These are phyloP conservation scores for Zygosaccharomyces pseudobailii DNA, from an alignment of 1,139 yeast genomes.

Conservation along the genomic window DNA sequence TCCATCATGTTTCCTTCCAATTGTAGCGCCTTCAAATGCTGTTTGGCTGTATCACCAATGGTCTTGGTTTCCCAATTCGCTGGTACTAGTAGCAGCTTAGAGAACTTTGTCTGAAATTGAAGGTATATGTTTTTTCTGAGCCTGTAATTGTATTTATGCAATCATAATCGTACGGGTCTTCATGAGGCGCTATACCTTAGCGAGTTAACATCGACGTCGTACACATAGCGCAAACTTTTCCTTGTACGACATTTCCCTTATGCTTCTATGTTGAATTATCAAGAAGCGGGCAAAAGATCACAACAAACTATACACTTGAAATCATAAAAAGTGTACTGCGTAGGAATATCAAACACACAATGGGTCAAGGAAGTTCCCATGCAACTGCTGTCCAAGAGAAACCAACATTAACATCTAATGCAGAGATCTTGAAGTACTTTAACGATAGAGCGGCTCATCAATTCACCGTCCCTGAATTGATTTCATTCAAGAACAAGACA, in stretches of 20 bases:
- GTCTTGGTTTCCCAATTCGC: no score
- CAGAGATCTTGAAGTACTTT: slow-evolving; percentile 12
- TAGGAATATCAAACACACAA: background rate
- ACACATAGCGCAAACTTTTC: background rate
- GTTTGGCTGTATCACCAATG: background rate
- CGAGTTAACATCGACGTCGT: no score
- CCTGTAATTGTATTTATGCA: no score
- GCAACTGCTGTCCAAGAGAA: background rate
- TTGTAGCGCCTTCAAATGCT: no score
- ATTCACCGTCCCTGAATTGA: slow-evolving; percentile 23
- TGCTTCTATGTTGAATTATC: background rate
- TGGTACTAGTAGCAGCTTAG: no score
- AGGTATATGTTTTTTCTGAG: no score
- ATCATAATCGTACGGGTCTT: no score
- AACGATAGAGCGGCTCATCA: slow-evolving; percentile 17
- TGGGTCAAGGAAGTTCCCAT: slow-evolving; percentile 20
- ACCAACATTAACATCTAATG: slow-evolving; percentile 5
- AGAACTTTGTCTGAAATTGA: no score
- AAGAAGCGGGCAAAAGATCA: background rate
- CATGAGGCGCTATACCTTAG: no score
- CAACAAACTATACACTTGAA: background rate
- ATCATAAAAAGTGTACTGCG: no score
- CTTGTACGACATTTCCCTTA: background rate
- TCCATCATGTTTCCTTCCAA: background rate
- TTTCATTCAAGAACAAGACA: slow-evolving; percentile 22